Base-by-base conservation (phyloP, 192 early-diverging fungal genomes). In the Umbelopsis isabellina region DNA sequence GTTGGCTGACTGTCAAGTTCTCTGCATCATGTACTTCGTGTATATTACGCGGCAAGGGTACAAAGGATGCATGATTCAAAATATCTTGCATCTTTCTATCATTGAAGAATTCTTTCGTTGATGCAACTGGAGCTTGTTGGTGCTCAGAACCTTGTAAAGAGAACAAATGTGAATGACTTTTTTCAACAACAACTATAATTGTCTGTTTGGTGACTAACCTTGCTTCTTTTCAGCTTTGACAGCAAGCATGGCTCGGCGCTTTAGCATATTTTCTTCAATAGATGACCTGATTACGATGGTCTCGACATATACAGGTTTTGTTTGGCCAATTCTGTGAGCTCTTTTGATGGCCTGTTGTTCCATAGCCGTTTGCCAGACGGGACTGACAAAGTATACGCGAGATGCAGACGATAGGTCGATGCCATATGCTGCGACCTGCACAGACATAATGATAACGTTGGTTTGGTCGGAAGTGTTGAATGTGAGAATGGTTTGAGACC, bases 341-440 rank as follows among this genome's bases (percentile, higher is more conserved):
- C 94, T 87, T 74, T 93, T 94, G 73, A 95, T 90, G 0, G 94
- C 94, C 67, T 95, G 94, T 23, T 88, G 84, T 74, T 91, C 90
- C 64, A 86, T 87, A 0, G 86, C 91, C 1, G 84, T 73, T 67
- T 89, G 79, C 91, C 90, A 92, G 18, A 93, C 88, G 0, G 91
- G 91, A 13, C 88, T 91, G 11, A 89, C 75, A 66, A 91, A 91
- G 75, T 86, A 91, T 15, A 91, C 87, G 0, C 90, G 84, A 6
- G 90, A 87, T 3, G 92, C 92, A 4, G 87, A 84, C 0, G 89
- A 92, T 8, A 93, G 83, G 61, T 94, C 91, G 41, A 94, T 92
- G 0, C 94, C 94, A 49, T 85, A 93, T 1, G 92, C 89, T 8
- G 86, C 91, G 48, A 44, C 25, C 27, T 66, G 71, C 33, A 72